Conservation (phyloP, 352 stramenopile genomes). For the Saprolegnia diclina region DNA sequence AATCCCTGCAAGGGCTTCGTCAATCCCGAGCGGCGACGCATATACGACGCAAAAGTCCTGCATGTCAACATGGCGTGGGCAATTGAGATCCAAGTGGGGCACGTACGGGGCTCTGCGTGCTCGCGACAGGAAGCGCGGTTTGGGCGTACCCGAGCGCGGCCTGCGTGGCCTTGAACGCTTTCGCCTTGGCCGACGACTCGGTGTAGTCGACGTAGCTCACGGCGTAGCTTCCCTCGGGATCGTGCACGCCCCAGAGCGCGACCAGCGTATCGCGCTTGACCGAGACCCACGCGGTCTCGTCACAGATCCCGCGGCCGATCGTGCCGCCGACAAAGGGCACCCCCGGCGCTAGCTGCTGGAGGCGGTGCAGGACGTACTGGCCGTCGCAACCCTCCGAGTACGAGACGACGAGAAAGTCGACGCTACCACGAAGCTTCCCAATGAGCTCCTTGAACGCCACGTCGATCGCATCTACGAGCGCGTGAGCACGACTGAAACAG, state of each 20-base stretch:
- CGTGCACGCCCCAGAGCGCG: slow-evolving; percentile 81
- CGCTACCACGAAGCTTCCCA: slow-evolving; percentile 65
- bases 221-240: slow-evolving; percentile 73
- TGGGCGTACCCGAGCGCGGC: slow-evolving; percentile 39
- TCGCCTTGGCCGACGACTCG: slow-evolving; percentile 68
- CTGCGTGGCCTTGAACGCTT: slow-evolving; percentile 68
- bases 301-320: slow-evolving; percentile 71
- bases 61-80: neutral
- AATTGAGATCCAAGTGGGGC: neutral
- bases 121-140: neutral
- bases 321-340: slow-evolving; percentile 82
- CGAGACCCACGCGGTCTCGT: slow-evolving; percentile 83
- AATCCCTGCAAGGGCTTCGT: slow-evolving; percentile 77
- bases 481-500: slow-evolving; percentile 37
- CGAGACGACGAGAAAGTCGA: slow-evolving; percentile 80
- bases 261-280: slow-evolving; percentile 80
- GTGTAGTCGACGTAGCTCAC: slow-evolving; percentile 77
- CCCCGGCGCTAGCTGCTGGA: slow-evolving; percentile 66
- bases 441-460: slow-evolving; percentile 72
- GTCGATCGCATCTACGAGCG: slow-evolving; percentile 65
- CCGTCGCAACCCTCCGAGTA: slow-evolving; percentile 81
- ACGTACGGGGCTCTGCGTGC: neutral
- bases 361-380: slow-evolving; percentile 59
- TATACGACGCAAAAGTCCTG: slow-evolving; percentile 69
- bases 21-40: slow-evolving; percentile 72